These are phyloP conservation scores for Pinus albicaulis DNA, from an alignment of 75 land plant species.

Conservation along the genomic window DNA sequence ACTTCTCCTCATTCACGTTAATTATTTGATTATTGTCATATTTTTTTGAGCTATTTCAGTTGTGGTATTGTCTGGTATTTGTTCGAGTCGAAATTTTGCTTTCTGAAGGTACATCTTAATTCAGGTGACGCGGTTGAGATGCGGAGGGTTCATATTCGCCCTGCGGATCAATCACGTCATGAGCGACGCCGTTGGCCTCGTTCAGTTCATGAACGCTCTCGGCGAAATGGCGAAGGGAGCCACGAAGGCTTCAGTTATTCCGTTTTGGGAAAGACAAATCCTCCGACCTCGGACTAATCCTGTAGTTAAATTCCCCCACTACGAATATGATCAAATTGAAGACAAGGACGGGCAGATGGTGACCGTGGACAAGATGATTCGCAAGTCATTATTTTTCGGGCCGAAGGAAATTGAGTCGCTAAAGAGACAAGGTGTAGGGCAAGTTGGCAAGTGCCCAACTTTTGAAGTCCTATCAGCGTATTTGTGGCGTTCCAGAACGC, in stretches of 20 bases:
- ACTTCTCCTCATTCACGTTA: conserved; percentile 36
- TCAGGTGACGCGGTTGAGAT: conserved; percentile 46
- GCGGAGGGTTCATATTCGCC: conserved; percentile 49
- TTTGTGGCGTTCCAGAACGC: conserved; percentile 40
- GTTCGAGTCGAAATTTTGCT: neutral
- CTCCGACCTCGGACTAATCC: conserved; percentile 41
- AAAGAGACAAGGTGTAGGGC: neutral
- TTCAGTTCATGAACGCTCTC: conserved; percentile 48
- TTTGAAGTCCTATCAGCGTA: conserved; percentile 43
- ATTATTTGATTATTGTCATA: conserved; percentile 7
- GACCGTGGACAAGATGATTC: too few species aligned
- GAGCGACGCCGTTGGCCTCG: conserved; percentile 39
- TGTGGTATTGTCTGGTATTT: too few species aligned
- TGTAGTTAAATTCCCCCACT: conserved; percentile 24
- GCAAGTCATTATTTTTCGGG: too few species aligned
- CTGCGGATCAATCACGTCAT: conserved; percentile 43
- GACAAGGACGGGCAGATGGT: neutral
- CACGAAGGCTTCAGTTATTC: conserved; percentile 19
- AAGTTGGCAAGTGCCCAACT: neutral
- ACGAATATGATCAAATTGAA: conserved; percentile 32
- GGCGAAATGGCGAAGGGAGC: conserved; percentile 45
- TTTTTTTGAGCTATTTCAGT: neutral
- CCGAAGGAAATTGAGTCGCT: too few species aligned
- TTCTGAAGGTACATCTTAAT: neutral
- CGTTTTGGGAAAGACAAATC: conserved; percentile 40